Evolutionary conservation across 306 rosid species (phyloP), one percentile per base, ranked within the genome.

Genomic region (Lathyrus sativus): DNA sequence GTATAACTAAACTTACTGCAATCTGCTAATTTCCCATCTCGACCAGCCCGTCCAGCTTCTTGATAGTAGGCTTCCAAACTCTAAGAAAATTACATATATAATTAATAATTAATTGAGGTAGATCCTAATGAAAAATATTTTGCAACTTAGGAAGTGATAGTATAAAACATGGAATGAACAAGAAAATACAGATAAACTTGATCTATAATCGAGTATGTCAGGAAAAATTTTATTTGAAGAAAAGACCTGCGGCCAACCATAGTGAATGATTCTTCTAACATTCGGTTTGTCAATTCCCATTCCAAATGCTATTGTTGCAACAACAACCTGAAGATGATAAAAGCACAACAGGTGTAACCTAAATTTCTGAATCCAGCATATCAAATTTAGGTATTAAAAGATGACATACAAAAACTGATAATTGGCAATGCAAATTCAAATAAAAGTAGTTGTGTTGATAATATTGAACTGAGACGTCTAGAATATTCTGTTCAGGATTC

Each of bases 31-130:
- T 88, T 86, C 39, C 98, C 98, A 79, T 92, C 98, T 70, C 98
- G 87, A 71, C 98, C 96, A 33, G 96, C 98, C 68, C 98, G 91
- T 15, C 98, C 96, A 62, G 96, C 98, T 85, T 89, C 96, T 86
- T 92, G 98, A 80, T 92, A 86, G 63, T 92, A 92, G 59, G 96
- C 96, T 79, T 92, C 98, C 82, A 90, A 80, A 80, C 98, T 92
- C 98, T 92, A 72, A 80, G 49, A 9, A 82, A 76, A 60, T 51
- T 49, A 62, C 61, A 71, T 28, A 49, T 37, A 54, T 4, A 33
- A 68, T 73, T 43, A 73, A 54, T 4, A 33, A 68, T 73, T 43
- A 73, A 33, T 58, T 59, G 68, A 67, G 72, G 68, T 59, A 43
- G 37, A 48, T 22, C 67, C 13, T 35, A 35, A 35, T 35, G 39